Percentiles rank a stretch among this genome's conserved stretches.
Evolutionary conservation across 2,329 filamentous ascomycete species (phyloP).

Genomic region (Thelonectria rubi): DNA sequence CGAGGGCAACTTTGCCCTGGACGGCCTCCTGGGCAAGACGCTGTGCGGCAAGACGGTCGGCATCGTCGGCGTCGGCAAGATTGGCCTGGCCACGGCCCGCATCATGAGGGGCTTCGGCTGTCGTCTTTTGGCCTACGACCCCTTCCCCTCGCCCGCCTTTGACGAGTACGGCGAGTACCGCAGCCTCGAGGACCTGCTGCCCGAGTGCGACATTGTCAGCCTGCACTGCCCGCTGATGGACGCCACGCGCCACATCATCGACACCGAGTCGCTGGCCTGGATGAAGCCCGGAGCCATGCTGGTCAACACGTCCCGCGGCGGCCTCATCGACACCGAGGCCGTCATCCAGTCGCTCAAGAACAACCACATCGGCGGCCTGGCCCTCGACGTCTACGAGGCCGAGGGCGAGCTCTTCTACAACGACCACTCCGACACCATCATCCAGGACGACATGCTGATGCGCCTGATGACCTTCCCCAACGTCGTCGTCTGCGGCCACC

Average conservation of each 20-base stretch:
- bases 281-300: conserved; percentile 70
- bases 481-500: conserved; percentile 72
- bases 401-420: conserved; percentile 72
- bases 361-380: conserved; percentile 67
- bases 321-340: conserved; percentile 67
- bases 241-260: conserved; percentile 68
- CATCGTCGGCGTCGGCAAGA: conserved; percentile 71
- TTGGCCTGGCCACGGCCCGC: conserved; percentile 68
- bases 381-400: conserved; percentile 74
- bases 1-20: conserved; percentile 73
- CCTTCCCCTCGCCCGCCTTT: conserved; percentile 61
- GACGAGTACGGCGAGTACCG: conserved; percentile 60
- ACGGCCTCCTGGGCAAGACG: conserved; percentile 69
- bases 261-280: conserved; percentile 57
- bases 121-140: conserved; percentile 68
- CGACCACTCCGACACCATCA: conserved; percentile 71
- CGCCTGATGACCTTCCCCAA: conserved; percentile 74
- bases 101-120: conserved; percentile 74
- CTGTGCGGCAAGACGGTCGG: conserved; percentile 73
- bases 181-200: conserved; percentile 63
- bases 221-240: conserved; percentile 73
- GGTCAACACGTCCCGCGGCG: conserved; percentile 75
- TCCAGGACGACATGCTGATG: conserved; percentile 73
- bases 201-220: conserved; percentile 67
- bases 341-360: conserved; percentile 69